These are phyloP conservation scores for Tothia fuscella DNA, from an alignment of 2,329 filamentous ascomycete species.

Conservation along the genomic window DNA sequence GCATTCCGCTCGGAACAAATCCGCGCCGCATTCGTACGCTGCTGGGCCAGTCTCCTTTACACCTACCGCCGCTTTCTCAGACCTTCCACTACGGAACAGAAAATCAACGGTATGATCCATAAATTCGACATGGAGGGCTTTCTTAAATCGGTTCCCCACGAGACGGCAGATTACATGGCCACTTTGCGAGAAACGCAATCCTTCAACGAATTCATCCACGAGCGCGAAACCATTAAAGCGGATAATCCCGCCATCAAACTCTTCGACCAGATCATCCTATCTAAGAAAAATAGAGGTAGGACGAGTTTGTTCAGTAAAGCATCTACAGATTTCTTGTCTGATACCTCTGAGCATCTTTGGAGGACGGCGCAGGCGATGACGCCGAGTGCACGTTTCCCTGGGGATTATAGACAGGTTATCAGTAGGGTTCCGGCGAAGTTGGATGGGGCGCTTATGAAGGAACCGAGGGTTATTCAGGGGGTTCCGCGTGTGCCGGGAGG, in stretches of 20 bases:
- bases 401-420: conserved; percentile 41
- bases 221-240: conserved; percentile 55
- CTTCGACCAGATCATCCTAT: conserved; percentile 75
- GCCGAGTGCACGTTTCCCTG: conserved; percentile 40
- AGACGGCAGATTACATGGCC: conserved; percentile 52
- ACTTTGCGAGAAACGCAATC: conserved; percentile 54
- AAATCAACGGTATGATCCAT: conserved; percentile 50
- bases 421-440: conserved; percentile 63
- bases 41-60: conserved; percentile 57
- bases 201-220: conserved; percentile 78
- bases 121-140: conserved; percentile 57
- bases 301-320: conserved; percentile 52
- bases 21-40: conserved; percentile 55
- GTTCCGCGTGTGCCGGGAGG: conserved; percentile 51
- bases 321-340: conserved; percentile 52
- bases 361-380: conserved; percentile 49
- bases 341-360: conserved; percentile 71
- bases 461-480: conserved; percentile 80
- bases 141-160: conserved; percentile 49
- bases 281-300: conserved; percentile 60
- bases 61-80: conserved; percentile 54
- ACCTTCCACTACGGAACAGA: conserved; percentile 47
- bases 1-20: conserved; percentile 56
- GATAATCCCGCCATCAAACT: conserved; percentile 57
- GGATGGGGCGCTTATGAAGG: conserved; percentile 79